Evolutionary conservation across 805 yeast species (phyloP).

Genomic region (Scheffersomyces spartinae): DNA sequence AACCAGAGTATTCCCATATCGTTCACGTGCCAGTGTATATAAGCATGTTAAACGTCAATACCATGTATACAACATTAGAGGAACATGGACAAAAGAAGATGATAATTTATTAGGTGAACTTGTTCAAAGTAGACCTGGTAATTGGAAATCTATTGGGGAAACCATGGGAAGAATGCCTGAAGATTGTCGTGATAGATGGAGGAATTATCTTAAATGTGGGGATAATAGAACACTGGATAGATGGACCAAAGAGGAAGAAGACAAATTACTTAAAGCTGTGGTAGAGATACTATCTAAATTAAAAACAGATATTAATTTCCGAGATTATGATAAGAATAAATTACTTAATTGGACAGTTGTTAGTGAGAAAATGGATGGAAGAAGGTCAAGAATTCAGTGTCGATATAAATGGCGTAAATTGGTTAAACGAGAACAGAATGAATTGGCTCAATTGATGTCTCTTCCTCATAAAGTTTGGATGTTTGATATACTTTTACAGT

Average conservation of each 20-base stretch:
- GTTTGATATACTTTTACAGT: constrained; percentile 16
- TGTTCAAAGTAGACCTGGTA: constrained; percentile 60
- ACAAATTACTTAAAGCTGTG: constrained; percentile 43
- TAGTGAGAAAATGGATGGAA: constrained; percentile 81
- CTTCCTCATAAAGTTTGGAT: constrained; percentile 25
- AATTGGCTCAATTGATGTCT: constrained; percentile 21
- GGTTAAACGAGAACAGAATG: constrained; percentile 39
- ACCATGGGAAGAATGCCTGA: constrained; percentile 90
- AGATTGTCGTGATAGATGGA: constrained; percentile 93
- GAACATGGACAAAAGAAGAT: constrained; percentile 81
- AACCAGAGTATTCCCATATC: constrained; percentile 66
- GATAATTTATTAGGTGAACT: constrained; percentile 56
- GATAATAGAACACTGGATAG: constrained; percentile 59
- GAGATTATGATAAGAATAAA: too few relatives aligned
- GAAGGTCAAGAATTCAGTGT: constrained; percentile 85
- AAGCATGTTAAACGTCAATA: constrained; percentile 87
- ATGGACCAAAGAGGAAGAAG: constrained; percentile 73
- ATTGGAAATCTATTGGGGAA: constrained; percentile 81
- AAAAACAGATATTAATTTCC: constrained; percentile 5
- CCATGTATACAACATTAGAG: constrained; percentile 79
- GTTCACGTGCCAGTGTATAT: constrained; percentile 83
- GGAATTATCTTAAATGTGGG: constrained; percentile 93
- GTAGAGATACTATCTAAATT: constrained; percentile 31
- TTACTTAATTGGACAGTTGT: constrained; percentile 87
- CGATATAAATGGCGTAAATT: constrained; percentile 91